These are phyloP conservation scores for Voacanga thouarsii DNA, from an alignment of 257 asterid genomes.

Conservation along the genomic window DNA sequence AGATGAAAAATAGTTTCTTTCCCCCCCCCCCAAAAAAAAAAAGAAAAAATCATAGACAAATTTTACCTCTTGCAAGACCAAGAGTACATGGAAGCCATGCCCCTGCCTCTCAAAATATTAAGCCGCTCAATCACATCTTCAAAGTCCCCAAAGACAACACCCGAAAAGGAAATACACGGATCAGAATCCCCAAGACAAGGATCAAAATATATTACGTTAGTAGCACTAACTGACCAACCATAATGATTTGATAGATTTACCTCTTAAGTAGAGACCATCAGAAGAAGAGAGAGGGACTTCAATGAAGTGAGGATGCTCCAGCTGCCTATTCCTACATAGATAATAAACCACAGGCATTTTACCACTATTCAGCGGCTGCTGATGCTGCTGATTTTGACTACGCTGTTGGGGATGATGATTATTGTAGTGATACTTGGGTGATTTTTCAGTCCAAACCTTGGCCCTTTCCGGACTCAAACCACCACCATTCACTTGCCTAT, in stretches of 20 bases:
- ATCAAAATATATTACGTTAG: not conserved
- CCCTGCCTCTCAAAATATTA: constrained; percentile 78
- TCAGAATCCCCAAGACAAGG: constrained; percentile 7
- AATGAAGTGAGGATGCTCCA: constrained; percentile 98
- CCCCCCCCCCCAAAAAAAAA: not conserved
- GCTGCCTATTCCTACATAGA: constrained; percentile 74
- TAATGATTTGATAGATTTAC: constrained; percentile 27
- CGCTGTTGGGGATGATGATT: constrained; percentile 30
- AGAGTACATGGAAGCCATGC: constrained; percentile 88
- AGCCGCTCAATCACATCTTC: constrained; percentile 92
- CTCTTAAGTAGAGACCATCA: constrained; percentile 83
- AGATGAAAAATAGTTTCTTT: not conserved
- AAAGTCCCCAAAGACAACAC: constrained; percentile 2
- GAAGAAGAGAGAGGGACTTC: constrained; percentile 83
- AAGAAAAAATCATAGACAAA: constrained; percentile 7
- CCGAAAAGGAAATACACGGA: constrained; percentile 8
- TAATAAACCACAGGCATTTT: constrained; percentile 80
- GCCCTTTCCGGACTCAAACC: constrained; percentile 69
- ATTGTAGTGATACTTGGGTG: constrained; percentile 60
- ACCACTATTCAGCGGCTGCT: constrained; percentile 23
- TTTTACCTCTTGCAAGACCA: constrained; percentile 99
- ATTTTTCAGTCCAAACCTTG: constrained; percentile 79
- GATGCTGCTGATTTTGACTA: constrained; percentile 17
- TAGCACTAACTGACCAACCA: not conserved
- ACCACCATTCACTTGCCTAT: constrained; percentile 26